Percentiles rank a stretch among this genome's conserved stretches.
Evolutionary conservation across 2,329 filamentous ascomycete genomes (phyloP).

Genomic region (Salinomyces thailandicus): DNA sequence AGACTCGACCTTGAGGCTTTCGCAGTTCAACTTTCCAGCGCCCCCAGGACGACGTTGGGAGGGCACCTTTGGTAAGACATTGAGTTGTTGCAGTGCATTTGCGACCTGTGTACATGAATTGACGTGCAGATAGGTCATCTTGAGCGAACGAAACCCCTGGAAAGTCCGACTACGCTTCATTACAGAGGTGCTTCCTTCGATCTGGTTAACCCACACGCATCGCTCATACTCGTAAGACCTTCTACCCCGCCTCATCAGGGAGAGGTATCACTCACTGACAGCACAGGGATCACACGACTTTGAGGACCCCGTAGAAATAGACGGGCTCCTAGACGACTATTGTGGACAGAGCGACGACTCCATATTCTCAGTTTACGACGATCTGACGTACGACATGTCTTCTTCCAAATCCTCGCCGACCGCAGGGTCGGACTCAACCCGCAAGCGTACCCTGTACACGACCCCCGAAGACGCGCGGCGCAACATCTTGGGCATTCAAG

Average conservation of each 20-base stretch:
- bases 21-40: conserved; percentile 21
- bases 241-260: neutral
- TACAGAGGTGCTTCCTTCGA: conserved; percentile 26
- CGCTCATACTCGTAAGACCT: conserved; percentile 18
- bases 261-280: neutral
- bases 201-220: conserved; percentile 26
- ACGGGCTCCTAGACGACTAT: conserved; percentile 25
- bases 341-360: neutral
- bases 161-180: conserved; percentile 19
- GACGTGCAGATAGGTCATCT: conserved; percentile 16
- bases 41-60: conserved; percentile 20
- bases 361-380: conserved; percentile 2
- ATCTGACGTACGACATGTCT: conserved; percentile 6
- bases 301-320: conserved; percentile 26
- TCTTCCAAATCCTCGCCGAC: conserved; percentile 9
- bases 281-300: conserved; percentile 13
- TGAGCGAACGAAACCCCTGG: conserved; percentile 11
- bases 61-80: conserved; percentile 21
- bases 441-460: conserved; percentile 17
- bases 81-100: too few species aligned
- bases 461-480: conserved; percentile 19
- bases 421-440: conserved; percentile 9
- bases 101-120: too few species aligned
- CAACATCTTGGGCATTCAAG: conserved; percentile 17
- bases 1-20: conserved; percentile 18